Conservation (phyloP, 2,329 filamentous ascomycete genomes). For the Pseudogymnoascus sp. region DNA sequence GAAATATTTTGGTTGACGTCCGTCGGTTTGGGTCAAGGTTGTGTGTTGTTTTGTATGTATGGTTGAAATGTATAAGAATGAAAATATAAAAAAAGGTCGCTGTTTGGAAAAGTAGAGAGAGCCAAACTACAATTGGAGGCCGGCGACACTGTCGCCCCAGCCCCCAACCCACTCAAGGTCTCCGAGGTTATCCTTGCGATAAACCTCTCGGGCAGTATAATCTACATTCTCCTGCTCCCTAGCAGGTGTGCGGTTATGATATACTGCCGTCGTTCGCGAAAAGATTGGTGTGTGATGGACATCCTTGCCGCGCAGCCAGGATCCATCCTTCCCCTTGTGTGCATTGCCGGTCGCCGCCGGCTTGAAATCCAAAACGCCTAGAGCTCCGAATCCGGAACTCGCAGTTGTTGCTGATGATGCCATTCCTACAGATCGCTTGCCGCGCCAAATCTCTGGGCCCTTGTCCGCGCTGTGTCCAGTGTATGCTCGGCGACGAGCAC, state of each 20-base stretch:
- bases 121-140: conserved; percentile 54
- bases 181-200: conserved; percentile 59
- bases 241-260: conserved; percentile 12
- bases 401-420: conserved; percentile 36
- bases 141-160: conserved; percentile 54
- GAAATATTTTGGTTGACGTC: not conserved
- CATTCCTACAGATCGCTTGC: conserved; percentile 24
- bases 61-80: conserved; percentile 15
- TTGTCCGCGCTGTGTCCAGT: conserved; percentile 42
- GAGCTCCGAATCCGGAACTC: conserved; percentile 33
- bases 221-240: conserved; percentile 25
- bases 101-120: conserved; percentile 26
- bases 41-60: not conserved
- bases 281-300: conserved; percentile 3
- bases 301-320: conserved; percentile 23
- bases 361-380: conserved; percentile 37
- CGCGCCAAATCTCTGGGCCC: conserved; percentile 40
- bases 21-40: not conserved
- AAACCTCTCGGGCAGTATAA: conserved; percentile 37
- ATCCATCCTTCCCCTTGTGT: conserved; percentile 16
- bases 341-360: conserved; percentile 20
- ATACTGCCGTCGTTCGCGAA: conserved; percentile 4
- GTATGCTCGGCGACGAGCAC: conserved; percentile 69
- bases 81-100: conserved; percentile 19
- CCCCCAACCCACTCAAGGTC: conserved; percentile 93